Base-by-base conservation (phyloP, 306 rosid genomes). In the Vigna reflexopilosa region DNA sequence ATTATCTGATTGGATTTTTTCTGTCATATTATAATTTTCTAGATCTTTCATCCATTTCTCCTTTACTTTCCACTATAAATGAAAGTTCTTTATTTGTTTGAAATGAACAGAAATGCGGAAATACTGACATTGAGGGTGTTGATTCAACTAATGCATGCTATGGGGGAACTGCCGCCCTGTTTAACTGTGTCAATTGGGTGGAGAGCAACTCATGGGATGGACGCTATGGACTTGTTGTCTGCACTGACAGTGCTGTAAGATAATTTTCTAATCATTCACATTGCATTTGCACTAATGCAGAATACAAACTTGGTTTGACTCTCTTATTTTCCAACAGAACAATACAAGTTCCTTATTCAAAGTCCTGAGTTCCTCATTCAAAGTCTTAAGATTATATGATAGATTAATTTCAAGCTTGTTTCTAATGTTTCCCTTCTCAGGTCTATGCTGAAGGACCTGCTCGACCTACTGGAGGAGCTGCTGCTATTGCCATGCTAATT, bases 381-480 rank as follows among this genome's bases (percentile, higher is more conserved):
- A 67, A 64, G 58, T 79, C 69, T 34, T 71, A 51, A 42, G 66
- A 73, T 70, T 75, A 45, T 62, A 30, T 51, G 54, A 61, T 40
- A 66, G 50, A 28, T 70, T 34, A 58, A 57, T 80, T 68, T 68
- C 67, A 54, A 73, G 52, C 72, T 49, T 54, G 30, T 67, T 30
- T 56, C 14, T 50, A 68, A 13, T 63, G 32, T 77, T 58, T 80
- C 42, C 78, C 84, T 78, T 84, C 73, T 77, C 89, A 96, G 99
- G 98, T 96, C 57, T 96, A 96, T 70, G 99, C 99, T 20, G 99
- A 95, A 84, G 99, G 99, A 78, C 99, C 99, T 13, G 99, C 99
- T 71, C 89, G 99, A 62, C 99, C 99, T 49, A 95, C 99, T 13
- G 98, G 99, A 51, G 99, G 99, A 87, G 99, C 99, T 56, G 99